Evolutionary conservation across 108 stramenopile genomes (phyloP), one percentile per base, ranked within the genome.

Genomic region (Conticribra weissflogii): DNA sequence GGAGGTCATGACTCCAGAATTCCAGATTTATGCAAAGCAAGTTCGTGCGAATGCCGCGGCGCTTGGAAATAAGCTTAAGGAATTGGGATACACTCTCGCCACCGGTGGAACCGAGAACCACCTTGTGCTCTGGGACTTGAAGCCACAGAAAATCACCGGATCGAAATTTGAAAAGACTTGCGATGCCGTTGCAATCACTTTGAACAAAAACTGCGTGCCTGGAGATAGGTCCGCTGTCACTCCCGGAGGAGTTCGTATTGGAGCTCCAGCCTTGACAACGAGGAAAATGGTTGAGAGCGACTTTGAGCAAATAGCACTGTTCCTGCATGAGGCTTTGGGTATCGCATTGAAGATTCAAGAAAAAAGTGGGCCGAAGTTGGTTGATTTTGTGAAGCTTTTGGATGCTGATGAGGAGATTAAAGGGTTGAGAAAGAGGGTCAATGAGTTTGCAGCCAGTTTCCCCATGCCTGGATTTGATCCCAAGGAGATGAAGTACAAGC

Each of bases 91-190:
- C 87, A 85, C 68, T 48, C 83, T 99, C 54, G 98, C 96, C 58
- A 96, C 98, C 24, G 99, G 97, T 5, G 99, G 99, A 34, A 99
- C 98, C n/a, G 98, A 96, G 60, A 99, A 99, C 85, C 99, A 99
- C 88, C 83, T 99, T 57, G 83, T 99, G 12, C 85, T 99, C 47
- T 99, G 99, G 99, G 98, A 99, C 78, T 80, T 99, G 41, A 96
- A 96, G 69, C 98, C 99, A 5, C 76, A 90, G 58, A 88, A 80
- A 15, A 76, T 99, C 36, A 99, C 99, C 1, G 99, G 99, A 64
- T 87, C 84, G 80, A 99, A 99, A 86, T 93, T 97, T 71, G 97
- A 99, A 84, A 98, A 96, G 85, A 81, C 95, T n/a, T 98, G 98
- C 83, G 99, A 99, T 75, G 87, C 86, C 14, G 90, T 94, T 29